Evolutionary conservation across 495 filamentous ascomycete genomes (phyloP), one percentile per base, ranked within the genome.

Genomic region (Cercophora newfieldiana): DNA sequence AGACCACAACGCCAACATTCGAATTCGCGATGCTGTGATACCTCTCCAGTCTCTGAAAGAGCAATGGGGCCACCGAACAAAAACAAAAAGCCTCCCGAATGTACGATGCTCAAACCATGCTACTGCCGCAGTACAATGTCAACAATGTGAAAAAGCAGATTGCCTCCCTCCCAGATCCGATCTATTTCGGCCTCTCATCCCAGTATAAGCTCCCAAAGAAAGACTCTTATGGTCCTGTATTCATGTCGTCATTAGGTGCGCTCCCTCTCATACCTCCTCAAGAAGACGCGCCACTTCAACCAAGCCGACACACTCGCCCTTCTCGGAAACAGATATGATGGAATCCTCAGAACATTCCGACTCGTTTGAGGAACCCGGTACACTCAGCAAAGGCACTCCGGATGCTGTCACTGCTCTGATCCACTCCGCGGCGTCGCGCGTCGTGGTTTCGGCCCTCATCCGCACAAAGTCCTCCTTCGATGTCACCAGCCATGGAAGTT

Each of bases 301-400:
- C 49, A 85, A 72, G 6, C 82, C 83, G 0, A 78, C 56, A 24
- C 79, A 72, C 58, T 79, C 75, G 2, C 75, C 78, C 7, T 78
- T 70, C 16, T 81, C 77, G 62, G 82, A 70, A 0, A 80, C 74
- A 8, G 77, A 81, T 0, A 86, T 61, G 2, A 86, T 74, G 0
- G 76, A 75, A 60, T 82, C 78, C 19, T 81, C 78, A 1, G 69
- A 62, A 44, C 69, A 80, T 26, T 51, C 55, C 12, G 49, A 47
- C 22, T 64, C 66, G 19, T 60, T 65, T 16, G 10, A 26, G 16
- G 22, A 25, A 25, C 1, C 50, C 4, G 21, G 14, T 1, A 6
- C 28, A 12, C 6, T 31, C 4, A 6, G 6, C 67, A 65, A 69
- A 63, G 26, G 63, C 59, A 28, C 26, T 7, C 37, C 50, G 53